Evolutionary conservation across 2,329 filamentous ascomycete species (phyloP).

Genomic region (Alternaria solani): DNA sequence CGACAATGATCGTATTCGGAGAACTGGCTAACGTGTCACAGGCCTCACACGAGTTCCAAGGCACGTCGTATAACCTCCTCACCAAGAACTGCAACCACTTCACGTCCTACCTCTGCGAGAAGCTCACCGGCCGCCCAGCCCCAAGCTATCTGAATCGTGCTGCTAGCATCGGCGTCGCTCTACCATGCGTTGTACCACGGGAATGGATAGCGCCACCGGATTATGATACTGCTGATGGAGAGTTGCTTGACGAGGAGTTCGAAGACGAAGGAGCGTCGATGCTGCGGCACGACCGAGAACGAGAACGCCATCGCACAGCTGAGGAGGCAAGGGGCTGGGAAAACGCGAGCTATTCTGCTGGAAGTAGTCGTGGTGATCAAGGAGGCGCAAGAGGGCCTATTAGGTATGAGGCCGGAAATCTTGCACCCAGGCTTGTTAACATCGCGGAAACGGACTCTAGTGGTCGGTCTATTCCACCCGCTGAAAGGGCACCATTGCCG

Average conservation of each 20-base stretch:
- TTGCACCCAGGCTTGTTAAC: constrained; percentile 45
- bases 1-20: background rate
- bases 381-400: constrained; percentile 46
- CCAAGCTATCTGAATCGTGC: constrained; percentile 83
- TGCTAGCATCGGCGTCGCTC: constrained; percentile 79
- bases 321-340: constrained; percentile 42
- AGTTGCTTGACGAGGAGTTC: constrained; percentile 66
- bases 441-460: constrained; percentile 54
- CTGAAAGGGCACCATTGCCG: constrained; percentile 57
- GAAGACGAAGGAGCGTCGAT: constrained; percentile 67
- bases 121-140: constrained; percentile 73
- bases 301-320: constrained; percentile 34
- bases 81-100: constrained; percentile 92
- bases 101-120: constrained; percentile 76
- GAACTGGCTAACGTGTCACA: constrained; percentile 31
- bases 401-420: constrained; percentile 38
- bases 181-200: constrained; percentile 82
- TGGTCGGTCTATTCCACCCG: constrained; percentile 54
- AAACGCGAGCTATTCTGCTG: constrained; percentile 39
- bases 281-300: constrained; percentile 57
- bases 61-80: constrained; percentile 80
- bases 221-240: constrained; percentile 75
- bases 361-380: constrained; percentile 43
- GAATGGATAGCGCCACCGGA: constrained; percentile 85
- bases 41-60: constrained; percentile 76